These are phyloP conservation scores for Gilbertella persicaria DNA, from an alignment of 371 early-diverging fungal species.

Conservation along the genomic window DNA sequence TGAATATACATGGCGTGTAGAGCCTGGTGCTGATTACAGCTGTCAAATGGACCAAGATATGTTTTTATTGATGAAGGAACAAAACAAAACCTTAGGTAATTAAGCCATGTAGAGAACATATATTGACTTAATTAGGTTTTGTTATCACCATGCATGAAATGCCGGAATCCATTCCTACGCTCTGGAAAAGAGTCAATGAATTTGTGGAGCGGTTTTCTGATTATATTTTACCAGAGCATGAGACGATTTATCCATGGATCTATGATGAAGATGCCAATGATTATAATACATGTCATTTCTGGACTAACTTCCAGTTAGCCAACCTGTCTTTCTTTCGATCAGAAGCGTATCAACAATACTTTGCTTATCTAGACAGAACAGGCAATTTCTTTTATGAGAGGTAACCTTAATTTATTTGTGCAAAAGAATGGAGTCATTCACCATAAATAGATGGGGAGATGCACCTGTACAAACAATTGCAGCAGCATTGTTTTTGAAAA, in stretches of 20 bases:
- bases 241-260: slow-evolving; percentile 37
- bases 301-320: slow-evolving; percentile 70
- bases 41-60: slow-evolving; percentile 90
- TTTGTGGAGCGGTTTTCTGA: slow-evolving; percentile 48
- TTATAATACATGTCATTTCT: slow-evolving; percentile 80
- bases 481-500: slow-evolving; percentile 76
- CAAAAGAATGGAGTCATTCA: not conserved
- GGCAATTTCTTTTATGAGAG: slow-evolving; percentile 97
- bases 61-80: slow-evolving; percentile 77
- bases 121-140: slow-evolving; percentile 36
- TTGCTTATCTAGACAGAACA: slow-evolving; percentile 76
- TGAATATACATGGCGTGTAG: slow-evolving; percentile 96
- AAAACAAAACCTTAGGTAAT: slow-evolving; percentile 76
- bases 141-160: slow-evolving; percentile 80
- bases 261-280: slow-evolving; percentile 14
- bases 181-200: slow-evolving; percentile 73
- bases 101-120: not conserved
- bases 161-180: slow-evolving; percentile 73
- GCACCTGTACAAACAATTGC: slow-evolving; percentile 79
- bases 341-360: slow-evolving; percentile 72
- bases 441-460: slow-evolving; percentile 66
- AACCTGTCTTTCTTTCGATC: slow-evolving; percentile 77
- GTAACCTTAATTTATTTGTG: slow-evolving; percentile 18
- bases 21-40: slow-evolving; percentile 83
- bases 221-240: slow-evolving; percentile 9